Conservation (phyloP, 2,329 filamentous ascomycete genomes). For the Boeremia exigua region DNA sequence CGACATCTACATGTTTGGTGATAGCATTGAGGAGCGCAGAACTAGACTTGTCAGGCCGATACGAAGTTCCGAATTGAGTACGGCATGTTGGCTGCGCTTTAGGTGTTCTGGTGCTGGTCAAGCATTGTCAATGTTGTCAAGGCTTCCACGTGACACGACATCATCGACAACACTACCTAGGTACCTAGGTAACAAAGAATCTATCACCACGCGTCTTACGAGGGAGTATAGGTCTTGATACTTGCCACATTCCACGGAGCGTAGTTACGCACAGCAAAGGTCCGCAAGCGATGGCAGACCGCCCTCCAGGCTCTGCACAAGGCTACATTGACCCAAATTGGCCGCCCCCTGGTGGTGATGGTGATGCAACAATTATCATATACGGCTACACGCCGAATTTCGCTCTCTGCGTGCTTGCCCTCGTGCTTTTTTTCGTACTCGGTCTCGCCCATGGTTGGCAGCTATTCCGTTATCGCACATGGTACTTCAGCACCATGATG, state of each 20-base stretch:
- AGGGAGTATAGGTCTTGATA: no score
- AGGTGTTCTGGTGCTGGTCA: no score
- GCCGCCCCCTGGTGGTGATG: slow-evolving; percentile 54
- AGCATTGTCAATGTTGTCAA: no score
- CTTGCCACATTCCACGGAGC: not conserved
- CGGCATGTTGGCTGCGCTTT: no score
- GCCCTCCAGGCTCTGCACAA: slow-evolving; percentile 7
- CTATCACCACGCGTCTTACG: no score
- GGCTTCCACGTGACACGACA: no score
- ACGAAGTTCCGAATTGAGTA: not conserved
- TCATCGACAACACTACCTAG: no score
- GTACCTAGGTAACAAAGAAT: no score
- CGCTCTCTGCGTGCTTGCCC: slow-evolving; percentile 49
- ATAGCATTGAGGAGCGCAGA: not conserved
- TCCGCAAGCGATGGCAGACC: slow-evolving; percentile 4
- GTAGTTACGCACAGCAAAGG: no score
- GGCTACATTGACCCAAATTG: slow-evolving; percentile 61
- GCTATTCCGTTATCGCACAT: slow-evolving; percentile 51
- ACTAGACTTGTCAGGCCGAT: not conserved
- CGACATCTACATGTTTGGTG: not conserved
- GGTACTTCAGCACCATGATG: slow-evolving; percentile 54
- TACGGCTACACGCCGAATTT: slow-evolving; percentile 52
- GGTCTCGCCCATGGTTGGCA: slow-evolving; percentile 51
- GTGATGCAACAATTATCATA: slow-evolving; percentile 50
- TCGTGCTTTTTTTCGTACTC: slow-evolving; percentile 50